Base-by-base conservation (phyloP, 2,329 filamentous ascomycete species). In the Aspergillus novofumigatus region DNA sequence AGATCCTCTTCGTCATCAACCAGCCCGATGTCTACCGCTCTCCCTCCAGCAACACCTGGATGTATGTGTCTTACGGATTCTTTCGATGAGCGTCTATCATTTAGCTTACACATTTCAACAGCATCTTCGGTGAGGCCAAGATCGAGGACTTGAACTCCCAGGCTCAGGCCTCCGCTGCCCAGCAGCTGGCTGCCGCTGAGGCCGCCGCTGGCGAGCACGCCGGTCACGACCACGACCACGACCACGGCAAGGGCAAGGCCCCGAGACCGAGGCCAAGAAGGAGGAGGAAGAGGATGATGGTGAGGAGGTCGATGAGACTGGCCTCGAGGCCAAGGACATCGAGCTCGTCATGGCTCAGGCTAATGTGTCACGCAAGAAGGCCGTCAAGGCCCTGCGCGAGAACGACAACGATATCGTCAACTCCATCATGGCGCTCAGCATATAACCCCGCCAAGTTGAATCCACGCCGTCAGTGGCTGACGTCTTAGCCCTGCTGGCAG, bases 351-450 rank as follows among this genome's bases (percentile, higher is more conserved):
- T 97, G 91, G 91, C 90, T 69, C 93, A 99, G 81, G 94, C 94
- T 70, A 94, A 83, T 72, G 95, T 99, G 71, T 96, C 91, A 69
- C 86, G 94, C 78, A 97, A 96, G 83, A 97, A 97, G 87, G 94
- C 94, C 61, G 86, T 99, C 82, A 99, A 97, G 83, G 94, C 95
- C 56, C 85, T 99, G 50, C 78, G 78, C 83, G 94, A 97, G 83
- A 99, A 99, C 76, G 93, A 97, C 81, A 97, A 97, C 74, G 94
- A 99, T 77, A 99, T 99, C 81, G 94, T 99, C 83, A 99, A 99
- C 85, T 97, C 94, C 70, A 99, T 99, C 82, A 99, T 99, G 94
- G 92, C 93, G 68, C 82, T 99, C 77, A 92, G 89, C 83, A 87
- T 91, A 83, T 92, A 66, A 75, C 62, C 60, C 60, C 57, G 57